Conservation (phyloP, 1,284 basidiomycete species). For the Ceratobasidium sp. region DNA sequence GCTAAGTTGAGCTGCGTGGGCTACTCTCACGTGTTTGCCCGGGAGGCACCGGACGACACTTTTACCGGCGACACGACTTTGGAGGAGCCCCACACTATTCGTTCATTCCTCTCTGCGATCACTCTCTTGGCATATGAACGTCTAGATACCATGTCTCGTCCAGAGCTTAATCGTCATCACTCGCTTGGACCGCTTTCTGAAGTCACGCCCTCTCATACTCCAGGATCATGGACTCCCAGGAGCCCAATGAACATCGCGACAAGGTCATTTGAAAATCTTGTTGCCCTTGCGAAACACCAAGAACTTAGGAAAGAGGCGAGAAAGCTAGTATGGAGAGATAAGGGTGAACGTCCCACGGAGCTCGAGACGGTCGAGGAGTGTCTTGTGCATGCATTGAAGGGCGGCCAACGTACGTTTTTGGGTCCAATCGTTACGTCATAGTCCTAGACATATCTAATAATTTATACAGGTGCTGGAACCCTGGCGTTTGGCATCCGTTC, state of each 20-base stretch:
- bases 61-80: not conserved
- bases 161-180: constrained; percentile 8
- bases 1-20: not conserved
- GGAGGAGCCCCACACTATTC: constrained; percentile 11
- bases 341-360: constrained; percentile 77
- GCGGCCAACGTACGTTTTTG: constrained; percentile 75
- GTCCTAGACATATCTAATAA: not conserved
- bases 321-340: constrained; percentile 83
- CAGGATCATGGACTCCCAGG: constrained; percentile 30
- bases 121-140: not conserved
- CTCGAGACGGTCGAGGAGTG: constrained; percentile 73
- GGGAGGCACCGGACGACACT: not conserved
- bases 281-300: constrained; percentile 80
- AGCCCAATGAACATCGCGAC: constrained; percentile 15
- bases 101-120: not conserved
- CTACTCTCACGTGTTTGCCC: not conserved
- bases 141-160: not conserved
- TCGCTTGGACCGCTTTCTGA: constrained; percentile 29
- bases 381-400: constrained; percentile 73
- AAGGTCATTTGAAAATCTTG: constrained; percentile 76
- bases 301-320: constrained; percentile 68
- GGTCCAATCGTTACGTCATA: not conserved
- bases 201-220: constrained; percentile 30
- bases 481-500: constrained; percentile 82
- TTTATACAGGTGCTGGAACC: constrained; percentile 69